Percentiles rank a stretch among this genome's conserved stretches.
These are phyloP conservation scores for Coemansia sp. DNA, from an alignment of 192 early-diverging fungal species.

Conservation along the genomic window DNA sequence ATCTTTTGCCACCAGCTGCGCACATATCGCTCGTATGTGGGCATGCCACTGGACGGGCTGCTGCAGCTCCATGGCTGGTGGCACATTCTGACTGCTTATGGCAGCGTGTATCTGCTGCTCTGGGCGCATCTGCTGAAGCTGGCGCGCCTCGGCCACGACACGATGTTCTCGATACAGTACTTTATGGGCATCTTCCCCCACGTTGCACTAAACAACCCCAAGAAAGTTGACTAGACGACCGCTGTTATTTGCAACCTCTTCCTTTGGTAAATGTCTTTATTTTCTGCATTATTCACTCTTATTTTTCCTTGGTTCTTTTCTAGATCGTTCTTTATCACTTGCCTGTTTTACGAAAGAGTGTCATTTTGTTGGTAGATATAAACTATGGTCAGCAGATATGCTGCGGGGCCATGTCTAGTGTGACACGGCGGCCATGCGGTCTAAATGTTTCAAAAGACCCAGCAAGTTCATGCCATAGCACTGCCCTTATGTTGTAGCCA, in stretches of 20 bases:
- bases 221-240: constrained; percentile 36
- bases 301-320: background rate
- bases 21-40: constrained; percentile 46
- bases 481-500: background rate
- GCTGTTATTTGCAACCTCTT: background rate
- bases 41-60: constrained; percentile 54
- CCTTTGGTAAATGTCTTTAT: background rate
- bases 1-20: constrained; percentile 61
- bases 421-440: background rate
- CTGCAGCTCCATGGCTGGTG: constrained; percentile 64
- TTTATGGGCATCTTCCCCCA: constrained; percentile 35
- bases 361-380: background rate
- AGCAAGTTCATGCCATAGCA: background rate
- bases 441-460: background rate
- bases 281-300: constrained; percentile 3
- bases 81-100: constrained; percentile 58
- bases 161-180: constrained; percentile 35
- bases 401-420: background rate
- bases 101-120: constrained; percentile 45
- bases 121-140: constrained; percentile 48
- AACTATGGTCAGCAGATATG: background rate
- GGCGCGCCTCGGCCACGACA: constrained; percentile 38
- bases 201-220: constrained; percentile 24
- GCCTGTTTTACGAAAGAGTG: background rate
- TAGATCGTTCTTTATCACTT: too few species aligned